Evolutionary conservation across 140 eudicot species (phyloP).

Genomic region (Cichorium intybus): DNA sequence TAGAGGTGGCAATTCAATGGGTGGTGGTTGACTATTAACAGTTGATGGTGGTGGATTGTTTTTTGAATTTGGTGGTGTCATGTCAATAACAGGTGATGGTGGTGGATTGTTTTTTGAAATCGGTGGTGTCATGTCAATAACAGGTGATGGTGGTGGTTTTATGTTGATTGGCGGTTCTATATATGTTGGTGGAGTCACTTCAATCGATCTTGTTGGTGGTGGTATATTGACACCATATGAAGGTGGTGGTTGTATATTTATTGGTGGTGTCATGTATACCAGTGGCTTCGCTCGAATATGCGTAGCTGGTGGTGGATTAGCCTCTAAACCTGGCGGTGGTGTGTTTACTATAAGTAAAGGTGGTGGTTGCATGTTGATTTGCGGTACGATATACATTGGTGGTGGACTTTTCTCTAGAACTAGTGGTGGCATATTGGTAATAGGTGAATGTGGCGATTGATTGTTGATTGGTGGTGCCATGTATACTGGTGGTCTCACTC

Average conservation of each 20-base stretch:
- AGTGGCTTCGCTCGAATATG: background rate
- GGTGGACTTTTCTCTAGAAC: too few relatives aligned
- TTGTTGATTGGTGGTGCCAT: background rate
- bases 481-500: background rate
- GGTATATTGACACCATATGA: background rate
- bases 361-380: background rate
- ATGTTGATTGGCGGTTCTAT: background rate
- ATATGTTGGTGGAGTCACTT: background rate
- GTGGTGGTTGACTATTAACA: background rate
- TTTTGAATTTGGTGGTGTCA: background rate
- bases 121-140: background rate
- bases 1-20: background rate
- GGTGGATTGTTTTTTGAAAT: background rate
- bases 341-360: background rate
- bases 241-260: background rate
- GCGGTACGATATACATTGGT: background rate
- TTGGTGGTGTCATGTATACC: background rate
- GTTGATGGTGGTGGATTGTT: background rate
- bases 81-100: background rate
- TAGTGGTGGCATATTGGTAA: background rate
- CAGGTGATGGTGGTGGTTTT: background rate
- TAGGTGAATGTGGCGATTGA: conserved; percentile 8
- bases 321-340: background rate
- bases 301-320: conserved; percentile 9
- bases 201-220: background rate